phyloP scores from a whole-genome alignment of 164 flowering plant genomes.

The Magnolia officinalis region DNA sequence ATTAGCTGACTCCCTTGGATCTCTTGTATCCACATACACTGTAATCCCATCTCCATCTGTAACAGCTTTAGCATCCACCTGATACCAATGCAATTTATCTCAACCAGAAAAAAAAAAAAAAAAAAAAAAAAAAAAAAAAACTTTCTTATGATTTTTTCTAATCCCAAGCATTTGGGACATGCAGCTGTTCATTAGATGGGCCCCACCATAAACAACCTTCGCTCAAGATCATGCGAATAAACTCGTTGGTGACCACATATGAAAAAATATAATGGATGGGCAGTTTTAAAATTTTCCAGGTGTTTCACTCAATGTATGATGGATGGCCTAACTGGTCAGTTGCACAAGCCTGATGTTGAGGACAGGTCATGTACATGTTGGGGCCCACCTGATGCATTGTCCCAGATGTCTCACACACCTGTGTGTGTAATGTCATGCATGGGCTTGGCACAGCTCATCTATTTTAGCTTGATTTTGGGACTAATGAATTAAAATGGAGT shows the following conservation, averaged over 20 bases:
- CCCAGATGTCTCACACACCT: neutral
- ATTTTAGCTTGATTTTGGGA: neutral
- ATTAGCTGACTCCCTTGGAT: slow-evolving; percentile 54
- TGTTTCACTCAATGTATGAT: neutral
- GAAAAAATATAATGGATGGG: no score
- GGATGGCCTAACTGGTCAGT: neutral
- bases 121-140: neutral
- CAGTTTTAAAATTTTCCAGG: neutral
- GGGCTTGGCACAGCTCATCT: neutral
- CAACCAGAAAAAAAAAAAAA: no score
- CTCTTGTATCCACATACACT: slow-evolving; percentile 61
- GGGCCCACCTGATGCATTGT: neutral
- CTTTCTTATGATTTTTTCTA: neutral
- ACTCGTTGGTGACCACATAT: no score
- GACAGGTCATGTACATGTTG: neutral
- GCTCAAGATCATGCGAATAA: neutral
- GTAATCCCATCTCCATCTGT: slow-evolving; percentile 88
- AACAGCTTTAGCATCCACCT: slow-evolving; percentile 80
- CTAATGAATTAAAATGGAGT: neutral
- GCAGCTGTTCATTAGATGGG: no score
- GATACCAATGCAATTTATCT: neutral
- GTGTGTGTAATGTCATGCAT: neutral
- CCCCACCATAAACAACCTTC: no score
- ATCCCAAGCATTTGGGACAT: no score
- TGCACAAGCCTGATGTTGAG: neutral